Base-by-base conservation (phyloP, 1,284 basidiomycete species). In the Marasmius fiardii region DNA sequence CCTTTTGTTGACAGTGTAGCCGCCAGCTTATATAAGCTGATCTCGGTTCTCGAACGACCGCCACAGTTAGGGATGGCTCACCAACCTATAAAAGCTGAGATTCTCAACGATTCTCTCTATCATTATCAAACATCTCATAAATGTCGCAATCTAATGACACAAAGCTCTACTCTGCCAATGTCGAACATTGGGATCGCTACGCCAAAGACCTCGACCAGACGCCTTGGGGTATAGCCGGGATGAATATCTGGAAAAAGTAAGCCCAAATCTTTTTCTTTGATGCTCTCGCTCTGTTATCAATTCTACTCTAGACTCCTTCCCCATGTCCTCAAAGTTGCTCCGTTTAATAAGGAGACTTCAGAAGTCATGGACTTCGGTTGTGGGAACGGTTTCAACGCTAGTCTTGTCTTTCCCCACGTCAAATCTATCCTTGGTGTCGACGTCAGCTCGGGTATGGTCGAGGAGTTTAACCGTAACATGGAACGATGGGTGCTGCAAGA, bases 401-500 rank as follows among this genome's bases (percentile, higher is more conserved):
- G 79, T 54, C 73, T 74, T 28, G 72, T 90, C 20, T 80, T 77
- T 0, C 74, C 81, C 8, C 67, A 82, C 58, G 74, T 76, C 43
- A 83, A 81, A 31, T 31, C 28, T 31, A 31, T 31, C 28, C 10
- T 31, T 31, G 28, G 28, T 4, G 28, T 31, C 28, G 28, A 31
- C 10, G 10, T 31, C 65, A 86, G 83, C 65, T 77, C 81, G 58
- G 76, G 66, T 3, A 80, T 83, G 71, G 80, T 90, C 18, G 80
- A 87, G 52, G 69, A 71, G 21, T 90, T 81, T 70, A 88, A 90
- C 66, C 64, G 68, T 33, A 72, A 75, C 21, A 80, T 80, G 1
- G 59, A 62, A 24, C 78, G 83, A 57, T 83, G 86, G 52, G 86
- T n/a, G n/a, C n/a, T n/a, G n/a, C n/a, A n/a, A n/a, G n/a, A n/a